Base-by-base conservation (phyloP, 495 filamentous ascomycete genomes). In the Clavariopsis aquatica region DNA sequence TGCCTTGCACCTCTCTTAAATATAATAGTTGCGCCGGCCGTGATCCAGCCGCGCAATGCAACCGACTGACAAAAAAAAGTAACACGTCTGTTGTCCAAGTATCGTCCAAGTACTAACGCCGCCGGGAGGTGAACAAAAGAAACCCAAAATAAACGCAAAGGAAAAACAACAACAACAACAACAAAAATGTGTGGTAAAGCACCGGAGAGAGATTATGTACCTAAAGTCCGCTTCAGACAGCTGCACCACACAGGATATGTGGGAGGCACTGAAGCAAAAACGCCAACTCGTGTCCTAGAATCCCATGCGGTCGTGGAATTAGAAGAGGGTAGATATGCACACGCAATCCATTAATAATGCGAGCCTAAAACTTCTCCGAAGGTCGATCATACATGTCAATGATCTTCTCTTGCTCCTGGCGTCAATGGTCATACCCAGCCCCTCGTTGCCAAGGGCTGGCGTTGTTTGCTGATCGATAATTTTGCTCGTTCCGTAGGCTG, bases 381-480 rank as follows among this genome's bases (percentile, higher is more conserved):
- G 20, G 36, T 2, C 66, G 66, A 59, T 68, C 69, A 60, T 71
- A 71, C 60, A 71, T 57, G 36, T 68, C 64, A 53, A 71, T 71
- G 57, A 71, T 71, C 31, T 60, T 57, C 36, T 71, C 68, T 46
- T 65, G 49, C 45, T 66, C 69, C 17, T 68, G 82, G 55, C 64
- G 61, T 76, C 68, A 86, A 69, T 85, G 82, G 59, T 87, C 84
- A 66, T 87, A 88, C 31, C 85, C 85, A 26, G 85, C 85, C 34
- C 85, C 85, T 64, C 85, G 73, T 73, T 88, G 84, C 85, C 85
- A 88, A 20, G 85, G 84, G 76, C 85, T 87, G 34, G 79, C 65
- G 62, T 81, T 84, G 70, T 85, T 84, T 71, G 84, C 79, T 56
- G 76, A 68, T 70, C 82, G 71, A 71, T 78, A 81, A 51, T 72